Conservation (phyloP, 148 eudicot genomes). For the Fallopia convolvulus region DNA sequence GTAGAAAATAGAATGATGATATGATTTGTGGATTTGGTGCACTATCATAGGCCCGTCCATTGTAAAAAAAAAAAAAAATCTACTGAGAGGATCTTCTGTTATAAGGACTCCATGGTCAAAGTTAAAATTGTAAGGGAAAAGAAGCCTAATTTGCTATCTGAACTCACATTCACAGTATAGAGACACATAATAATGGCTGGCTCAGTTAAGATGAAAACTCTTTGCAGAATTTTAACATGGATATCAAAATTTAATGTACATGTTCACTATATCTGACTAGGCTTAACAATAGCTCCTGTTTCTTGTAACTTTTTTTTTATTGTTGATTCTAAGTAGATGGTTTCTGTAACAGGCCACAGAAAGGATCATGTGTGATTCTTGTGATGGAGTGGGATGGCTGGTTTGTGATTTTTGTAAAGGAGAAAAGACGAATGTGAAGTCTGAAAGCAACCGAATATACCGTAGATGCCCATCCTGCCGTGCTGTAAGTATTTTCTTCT, state of each 20-base stretch:
- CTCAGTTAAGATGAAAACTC: not conserved
- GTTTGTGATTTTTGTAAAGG: conserved; percentile 88
- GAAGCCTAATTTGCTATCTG: not conserved
- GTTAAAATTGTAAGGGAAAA: not conserved
- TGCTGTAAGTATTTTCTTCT: conserved; percentile 50
- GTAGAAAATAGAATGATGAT: not conserved
- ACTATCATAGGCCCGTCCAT: not conserved
- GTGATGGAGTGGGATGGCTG: conserved; percentile 78
- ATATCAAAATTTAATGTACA: not conserved
- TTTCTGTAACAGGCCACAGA: conserved; percentile 26
- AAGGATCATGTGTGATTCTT: conserved; percentile 66
- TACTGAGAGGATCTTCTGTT: not conserved
- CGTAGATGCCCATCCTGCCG: conserved; percentile 89
- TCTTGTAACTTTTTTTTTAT: not conserved
- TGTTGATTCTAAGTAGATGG: not conserved
- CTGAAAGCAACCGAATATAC: conserved; percentile 58
- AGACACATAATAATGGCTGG: not conserved
- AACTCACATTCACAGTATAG: not conserved
- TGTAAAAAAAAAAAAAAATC: no score
- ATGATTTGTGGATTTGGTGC: not conserved
- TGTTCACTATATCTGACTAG: not conserved
- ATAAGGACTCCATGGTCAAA: not conserved
- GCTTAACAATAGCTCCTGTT: not conserved
- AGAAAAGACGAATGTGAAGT: conserved; percentile 71
- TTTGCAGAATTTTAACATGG: not conserved